These are phyloP conservation scores for Cyanidioschyzon merolae DNA, from an alignment of 23 red algal genomes.

Conservation along the genomic window DNA sequence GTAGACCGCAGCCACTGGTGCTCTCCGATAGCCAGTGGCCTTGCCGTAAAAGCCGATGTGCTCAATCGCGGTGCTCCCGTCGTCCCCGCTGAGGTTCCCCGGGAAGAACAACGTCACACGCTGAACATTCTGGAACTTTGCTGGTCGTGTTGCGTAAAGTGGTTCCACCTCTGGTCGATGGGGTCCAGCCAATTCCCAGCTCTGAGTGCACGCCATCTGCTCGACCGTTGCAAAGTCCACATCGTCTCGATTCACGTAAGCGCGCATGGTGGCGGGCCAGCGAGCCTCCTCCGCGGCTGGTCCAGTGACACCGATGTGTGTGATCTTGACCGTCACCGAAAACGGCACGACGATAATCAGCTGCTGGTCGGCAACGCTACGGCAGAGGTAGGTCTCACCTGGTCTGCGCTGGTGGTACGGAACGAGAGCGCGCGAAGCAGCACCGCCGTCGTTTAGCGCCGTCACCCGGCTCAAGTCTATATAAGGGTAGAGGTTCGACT, in stretches of 20 bases:
- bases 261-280: slow-evolving; percentile 3
- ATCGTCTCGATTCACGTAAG: slow-evolving; percentile 8
- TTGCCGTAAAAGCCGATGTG: background rate
- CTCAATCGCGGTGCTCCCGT: background rate
- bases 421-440: background rate
- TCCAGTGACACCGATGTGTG: background rate
- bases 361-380: background rate
- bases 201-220: background rate
- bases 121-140: slow-evolving; percentile 10
- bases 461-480: background rate
- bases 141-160: background rate
- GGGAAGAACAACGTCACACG: background rate
- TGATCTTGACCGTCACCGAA: slow-evolving; percentile 7
- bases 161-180: background rate
- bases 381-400: background rate
- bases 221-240: background rate
- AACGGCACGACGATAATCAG: background rate
- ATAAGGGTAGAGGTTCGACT: background rate
- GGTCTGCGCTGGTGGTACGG: background rate
- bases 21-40: background rate
- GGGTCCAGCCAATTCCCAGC: background rate
- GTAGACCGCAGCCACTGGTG: background rate
- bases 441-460: background rate
- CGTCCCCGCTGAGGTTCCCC: slow-evolving; percentile 3
- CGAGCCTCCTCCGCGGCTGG: background rate